phyloP scores from a whole-genome alignment of 306 rosid genomes.

The Cucumis melo region DNA sequence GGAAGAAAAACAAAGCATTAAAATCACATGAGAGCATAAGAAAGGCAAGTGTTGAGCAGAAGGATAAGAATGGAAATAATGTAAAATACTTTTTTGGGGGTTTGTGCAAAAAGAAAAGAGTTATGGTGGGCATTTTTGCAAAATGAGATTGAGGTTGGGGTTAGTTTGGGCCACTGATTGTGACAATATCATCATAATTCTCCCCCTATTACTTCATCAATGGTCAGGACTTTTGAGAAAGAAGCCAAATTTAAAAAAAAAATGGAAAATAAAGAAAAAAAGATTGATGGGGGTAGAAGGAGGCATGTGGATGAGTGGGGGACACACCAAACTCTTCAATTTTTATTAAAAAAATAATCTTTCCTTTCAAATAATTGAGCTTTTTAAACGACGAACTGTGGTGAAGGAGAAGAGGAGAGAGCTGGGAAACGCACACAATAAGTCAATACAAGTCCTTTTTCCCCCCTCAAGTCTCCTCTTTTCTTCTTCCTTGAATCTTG shows the following conservation, averaged over 20 bases:
- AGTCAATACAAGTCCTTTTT: no score
- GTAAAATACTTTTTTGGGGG: neutral
- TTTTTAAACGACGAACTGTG: constrained; percentile 2
- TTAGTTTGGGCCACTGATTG: constrained; percentile 34
- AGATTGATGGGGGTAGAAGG: constrained; percentile 57
- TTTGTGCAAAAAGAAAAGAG: neutral
- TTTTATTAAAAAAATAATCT: neutral
- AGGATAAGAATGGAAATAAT: neutral
- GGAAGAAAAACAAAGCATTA: neutral
- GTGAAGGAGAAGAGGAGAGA: neutral
- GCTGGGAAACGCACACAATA: neutral
- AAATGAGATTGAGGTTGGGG: constrained; percentile 34
- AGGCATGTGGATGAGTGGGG: constrained; percentile 79
- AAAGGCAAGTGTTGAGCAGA: neutral
- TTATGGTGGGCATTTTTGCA: constrained; percentile 2
- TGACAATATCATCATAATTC: constrained; percentile 23
- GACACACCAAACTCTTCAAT: constrained; percentile 31
- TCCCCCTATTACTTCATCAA: constrained; percentile 14
- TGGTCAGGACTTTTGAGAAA: constrained; percentile 15
- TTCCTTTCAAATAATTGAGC: constrained; percentile 29
- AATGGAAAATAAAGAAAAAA: constrained; percentile 14
- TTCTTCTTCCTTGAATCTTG: neutral
- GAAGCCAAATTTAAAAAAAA: neutral
- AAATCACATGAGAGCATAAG: neutral
- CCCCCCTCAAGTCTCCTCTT: no score